These are phyloP conservation scores for Pythium guiyangense DNA, from an alignment of 352 stramenopile species.

Conservation along the genomic window DNA sequence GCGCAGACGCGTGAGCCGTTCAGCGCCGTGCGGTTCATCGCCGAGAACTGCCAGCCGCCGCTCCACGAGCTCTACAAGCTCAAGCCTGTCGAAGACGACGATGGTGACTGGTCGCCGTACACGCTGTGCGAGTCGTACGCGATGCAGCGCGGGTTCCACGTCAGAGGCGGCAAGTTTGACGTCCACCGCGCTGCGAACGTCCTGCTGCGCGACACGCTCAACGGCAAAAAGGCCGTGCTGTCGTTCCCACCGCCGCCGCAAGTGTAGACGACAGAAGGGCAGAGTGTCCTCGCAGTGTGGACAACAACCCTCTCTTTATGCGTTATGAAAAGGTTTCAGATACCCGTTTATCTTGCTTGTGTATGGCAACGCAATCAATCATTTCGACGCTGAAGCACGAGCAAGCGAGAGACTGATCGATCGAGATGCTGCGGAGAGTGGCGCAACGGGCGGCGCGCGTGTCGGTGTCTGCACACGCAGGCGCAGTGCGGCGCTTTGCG, in stretches of 20 bases:
- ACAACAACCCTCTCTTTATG: no score
- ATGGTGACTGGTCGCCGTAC: constrained; percentile 66
- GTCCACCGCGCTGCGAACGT: constrained; percentile 70
- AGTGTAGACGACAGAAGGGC: neutral
- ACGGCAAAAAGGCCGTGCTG: constrained; percentile 79
- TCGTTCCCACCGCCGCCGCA: constrained; percentile 55
- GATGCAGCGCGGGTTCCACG: constrained; percentile 61
- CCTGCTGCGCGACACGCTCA: constrained; percentile 72
- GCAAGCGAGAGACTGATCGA: neutral
- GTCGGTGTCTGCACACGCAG: constrained; percentile 10
- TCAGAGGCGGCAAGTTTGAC: constrained; percentile 73
- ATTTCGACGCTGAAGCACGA: neutral
- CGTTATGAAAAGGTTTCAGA: neutral
- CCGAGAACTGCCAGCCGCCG: constrained; percentile 70
- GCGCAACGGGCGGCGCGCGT: constrained; percentile 19
- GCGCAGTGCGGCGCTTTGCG: constrained; percentile 15
- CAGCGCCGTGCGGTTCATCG: constrained; percentile 80
- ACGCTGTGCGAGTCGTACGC: constrained; percentile 75
- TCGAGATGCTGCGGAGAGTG: constrained; percentile 25
- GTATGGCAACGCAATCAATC: neutral
- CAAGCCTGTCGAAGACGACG: constrained; percentile 61
- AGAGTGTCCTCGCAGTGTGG: no score
- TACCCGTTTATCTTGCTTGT: neutral
- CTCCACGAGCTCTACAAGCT: constrained; percentile 83
- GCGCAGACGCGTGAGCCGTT: constrained; percentile 84